Conservation (phyloP, 306 rosid genomes). For the Dicorynia guianensis region DNA sequence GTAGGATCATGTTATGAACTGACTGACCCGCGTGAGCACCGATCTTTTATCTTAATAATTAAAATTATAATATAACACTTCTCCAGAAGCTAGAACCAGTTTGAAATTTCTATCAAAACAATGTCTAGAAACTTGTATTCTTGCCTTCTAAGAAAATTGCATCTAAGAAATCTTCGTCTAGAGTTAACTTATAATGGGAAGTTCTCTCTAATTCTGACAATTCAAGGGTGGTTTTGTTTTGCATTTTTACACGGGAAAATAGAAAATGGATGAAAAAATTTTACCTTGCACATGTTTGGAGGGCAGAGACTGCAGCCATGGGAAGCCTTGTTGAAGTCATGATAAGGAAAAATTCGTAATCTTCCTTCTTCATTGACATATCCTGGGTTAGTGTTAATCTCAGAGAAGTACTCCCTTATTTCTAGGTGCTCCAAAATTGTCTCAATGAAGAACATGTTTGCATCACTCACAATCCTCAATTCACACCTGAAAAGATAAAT, state of each 20-base stretch:
- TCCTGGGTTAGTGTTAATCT: conserved; percentile 76
- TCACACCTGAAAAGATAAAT: conserved; percentile 62
- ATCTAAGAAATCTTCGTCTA: background rate
- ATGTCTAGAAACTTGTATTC: background rate
- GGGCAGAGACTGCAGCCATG: conserved; percentile 77
- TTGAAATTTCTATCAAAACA: background rate
- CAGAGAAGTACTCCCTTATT: conserved; percentile 66
- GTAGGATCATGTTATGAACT: no score
- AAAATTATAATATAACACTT: background rate
- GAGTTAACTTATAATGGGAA: background rate
- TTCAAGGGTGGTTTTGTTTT: no score
- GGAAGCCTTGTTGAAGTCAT: conserved; percentile 59
- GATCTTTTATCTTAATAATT: no score
- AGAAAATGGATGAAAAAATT: background rate
- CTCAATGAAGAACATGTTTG: conserved; percentile 75
- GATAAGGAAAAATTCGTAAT: conserved; percentile 62
- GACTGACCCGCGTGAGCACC: no score
- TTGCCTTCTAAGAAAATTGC: background rate
- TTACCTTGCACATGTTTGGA: conserved; percentile 93
- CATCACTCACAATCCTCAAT: conserved; percentile 83
- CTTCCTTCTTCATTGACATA: conserved; percentile 71
- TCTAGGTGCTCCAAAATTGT: conserved; percentile 72
- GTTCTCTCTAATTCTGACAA: no score
- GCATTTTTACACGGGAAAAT: background rate
- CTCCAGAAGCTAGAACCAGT: background rate